Evolutionary conservation across 1,284 basidiomycete species (phyloP), one percentile per base, ranked within the genome.

Genomic region (Sporisorium iseilematis-ciliati): DNA sequence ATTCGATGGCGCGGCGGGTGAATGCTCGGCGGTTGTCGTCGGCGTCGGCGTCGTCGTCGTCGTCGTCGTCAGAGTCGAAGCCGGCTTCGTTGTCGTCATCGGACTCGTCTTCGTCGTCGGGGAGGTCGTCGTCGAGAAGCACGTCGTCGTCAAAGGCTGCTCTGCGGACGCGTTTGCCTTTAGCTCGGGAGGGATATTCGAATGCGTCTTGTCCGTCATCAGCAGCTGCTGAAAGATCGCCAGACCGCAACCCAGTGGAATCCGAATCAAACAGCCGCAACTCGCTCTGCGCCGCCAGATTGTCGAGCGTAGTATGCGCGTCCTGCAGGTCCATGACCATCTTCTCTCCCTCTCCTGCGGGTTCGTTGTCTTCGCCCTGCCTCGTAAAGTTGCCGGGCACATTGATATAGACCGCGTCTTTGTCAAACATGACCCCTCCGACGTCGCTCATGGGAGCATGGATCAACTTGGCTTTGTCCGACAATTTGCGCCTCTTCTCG

Each of bases 391-490:
- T 95, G 1, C 97, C 97, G 4, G 94, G 93, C 3, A 98, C 95
- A 82, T 97, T 98, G 79, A 99, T 92, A 88, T 94, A 99, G 2
- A 99, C 95, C 0, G 95, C 94, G 82, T 99, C 97, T 86, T 98
- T 98, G 88, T 99, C 97, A 83, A 97, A 98, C 87, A 94, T 91
- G 68, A 99, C 91, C 8, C 96, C 97, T 21, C 96, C 96, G 2
- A 98, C 92, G 82, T 97, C 96, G 84, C 93, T 96, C 96, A 99
- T 98, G 1, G 97, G 97, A 7, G 97, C 97, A 86, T 99, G 94
- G 7, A 98, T 91, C 4, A 97, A 87, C 85, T 94, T 97, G 85
- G 93, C 93, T 88, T 97, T 97, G 86, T 99, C 96, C 78, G 92
- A 95, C 84, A 99, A 88, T 85, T 93, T 95, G 57, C 97, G 87